Evolutionary conservation across 176 grass and related monocot genomes (phyloP).

Genomic region (Olyra latifolia): DNA sequence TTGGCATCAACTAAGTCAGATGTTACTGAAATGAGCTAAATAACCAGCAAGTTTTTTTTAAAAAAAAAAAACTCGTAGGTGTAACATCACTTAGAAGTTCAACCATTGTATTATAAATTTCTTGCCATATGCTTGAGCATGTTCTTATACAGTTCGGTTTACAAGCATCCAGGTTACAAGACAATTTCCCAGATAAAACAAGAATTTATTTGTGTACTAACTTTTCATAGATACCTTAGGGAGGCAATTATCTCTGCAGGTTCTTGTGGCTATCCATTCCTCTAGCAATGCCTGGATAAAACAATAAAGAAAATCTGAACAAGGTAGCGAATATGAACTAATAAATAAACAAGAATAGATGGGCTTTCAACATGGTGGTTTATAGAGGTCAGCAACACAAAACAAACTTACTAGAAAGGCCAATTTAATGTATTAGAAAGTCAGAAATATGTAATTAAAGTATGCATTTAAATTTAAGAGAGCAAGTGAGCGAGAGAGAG

Average conservation of each 20-base stretch:
- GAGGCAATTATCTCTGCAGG: conserved; percentile 66
- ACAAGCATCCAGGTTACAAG: background rate
- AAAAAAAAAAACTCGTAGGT: background rate
- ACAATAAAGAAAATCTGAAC: conserved; percentile 34
- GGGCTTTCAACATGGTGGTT: background rate
- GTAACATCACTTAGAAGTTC: background rate
- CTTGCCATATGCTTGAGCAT: background rate
- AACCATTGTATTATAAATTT: background rate
- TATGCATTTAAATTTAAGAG: conserved; percentile 17
- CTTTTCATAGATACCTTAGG: conserved; percentile 62
- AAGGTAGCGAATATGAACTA: conserved; percentile 7
- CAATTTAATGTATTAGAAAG: background rate
- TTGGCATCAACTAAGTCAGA: conserved; percentile 15
- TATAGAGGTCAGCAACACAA: background rate
- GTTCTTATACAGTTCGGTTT: background rate
- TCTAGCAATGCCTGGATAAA: conserved; percentile 85
- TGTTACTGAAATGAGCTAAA: background rate
- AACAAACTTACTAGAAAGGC: background rate
- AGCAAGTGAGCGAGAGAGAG: too few relatives aligned
- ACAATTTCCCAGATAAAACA: background rate
- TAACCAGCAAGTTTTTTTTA: background rate
- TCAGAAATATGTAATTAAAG: background rate
- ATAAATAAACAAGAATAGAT: conserved; percentile 18
- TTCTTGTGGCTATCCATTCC: conserved; percentile 93
- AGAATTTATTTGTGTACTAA: conserved; percentile 5